Conservation (phyloP, 805 yeast genomes). For the Candida takata region DNA sequence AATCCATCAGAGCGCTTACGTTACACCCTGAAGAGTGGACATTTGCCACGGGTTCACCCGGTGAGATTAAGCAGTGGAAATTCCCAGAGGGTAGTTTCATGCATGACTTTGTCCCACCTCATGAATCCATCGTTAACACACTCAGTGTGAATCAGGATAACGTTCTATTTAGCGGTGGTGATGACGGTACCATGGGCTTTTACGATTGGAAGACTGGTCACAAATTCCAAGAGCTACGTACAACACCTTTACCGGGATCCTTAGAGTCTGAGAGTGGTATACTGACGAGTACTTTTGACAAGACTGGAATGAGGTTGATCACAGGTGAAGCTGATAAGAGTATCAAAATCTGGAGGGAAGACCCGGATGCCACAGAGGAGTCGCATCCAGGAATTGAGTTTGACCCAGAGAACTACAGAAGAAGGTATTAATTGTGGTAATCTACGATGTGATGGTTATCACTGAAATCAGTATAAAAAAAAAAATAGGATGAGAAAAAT, state of each 20-base stretch:
- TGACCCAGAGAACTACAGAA: slow-evolving; percentile 16
- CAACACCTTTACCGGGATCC: slow-evolving; percentile 66
- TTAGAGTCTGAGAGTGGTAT: slow-evolving; percentile 61
- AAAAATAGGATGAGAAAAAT: too few species aligned
- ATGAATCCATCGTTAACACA: slow-evolving; percentile 58
- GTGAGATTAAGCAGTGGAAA: slow-evolving; percentile 78
- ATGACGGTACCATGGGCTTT: slow-evolving; percentile 70
- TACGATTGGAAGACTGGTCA: slow-evolving; percentile 74
- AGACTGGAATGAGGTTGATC: slow-evolving; percentile 70
- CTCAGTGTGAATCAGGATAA: slow-evolving; percentile 53
- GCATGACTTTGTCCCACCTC: slow-evolving; percentile 43
- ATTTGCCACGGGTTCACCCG: slow-evolving; percentile 74
- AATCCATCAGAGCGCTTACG: slow-evolving; percentile 68
- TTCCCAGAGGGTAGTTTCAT: slow-evolving; percentile 71
- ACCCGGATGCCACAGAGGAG: slow-evolving; percentile 25
- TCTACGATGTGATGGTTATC: too few species aligned
- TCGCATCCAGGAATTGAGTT: slow-evolving; percentile 20
- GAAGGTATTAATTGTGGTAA: slow-evolving; percentile 14
- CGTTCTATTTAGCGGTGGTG: slow-evolving; percentile 74
- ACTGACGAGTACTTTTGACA: slow-evolving; percentile 65
- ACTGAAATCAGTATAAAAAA: too few species aligned
- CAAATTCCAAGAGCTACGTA: slow-evolving; percentile 44
- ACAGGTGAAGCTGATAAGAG: slow-evolving; percentile 91
- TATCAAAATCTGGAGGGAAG: slow-evolving; percentile 65
- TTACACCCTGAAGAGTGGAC: slow-evolving; percentile 66